These are phyloP conservation scores for Arthrobotrys megalospora DNA, from an alignment of 2,329 filamentous ascomycete species.

Conservation along the genomic window DNA sequence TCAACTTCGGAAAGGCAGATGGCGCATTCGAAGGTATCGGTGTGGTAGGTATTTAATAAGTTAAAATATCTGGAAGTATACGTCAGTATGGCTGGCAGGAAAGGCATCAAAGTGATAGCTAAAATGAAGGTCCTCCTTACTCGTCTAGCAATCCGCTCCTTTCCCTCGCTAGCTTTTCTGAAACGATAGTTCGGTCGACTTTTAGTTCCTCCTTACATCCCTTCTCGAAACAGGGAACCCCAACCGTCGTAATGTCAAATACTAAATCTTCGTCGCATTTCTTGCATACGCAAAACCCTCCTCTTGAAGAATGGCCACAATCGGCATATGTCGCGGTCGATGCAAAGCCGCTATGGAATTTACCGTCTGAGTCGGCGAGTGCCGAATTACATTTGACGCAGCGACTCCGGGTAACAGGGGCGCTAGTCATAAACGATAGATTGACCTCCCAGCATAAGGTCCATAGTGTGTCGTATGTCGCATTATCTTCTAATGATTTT, in stretches of 20 bases:
- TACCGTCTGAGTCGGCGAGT: slow-evolving; percentile 49
- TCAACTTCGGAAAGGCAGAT: slow-evolving; percentile 54
- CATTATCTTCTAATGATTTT: slow-evolving; percentile 47
- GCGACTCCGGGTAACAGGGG: slow-evolving; percentile 34
- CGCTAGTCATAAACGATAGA: slow-evolving; percentile 51
- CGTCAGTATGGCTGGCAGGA: slow-evolving; percentile 1
- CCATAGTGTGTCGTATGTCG: slow-evolving; percentile 44
- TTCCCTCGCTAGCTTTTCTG: slow-evolving; percentile 44
- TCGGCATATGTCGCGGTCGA: slow-evolving; percentile 34
- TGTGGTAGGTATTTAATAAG: slow-evolving; percentile 46
- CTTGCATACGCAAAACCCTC: slow-evolving; percentile 48
- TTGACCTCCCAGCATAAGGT: slow-evolving; percentile 56
- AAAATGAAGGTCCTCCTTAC: slow-evolving; percentile 1
- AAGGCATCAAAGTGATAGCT: neutral
- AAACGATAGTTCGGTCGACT: slow-evolving; percentile 36
- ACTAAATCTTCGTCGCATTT: slow-evolving; percentile 53
- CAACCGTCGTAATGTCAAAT: slow-evolving; percentile 52
- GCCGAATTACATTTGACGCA: slow-evolving; percentile 50
- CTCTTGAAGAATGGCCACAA: slow-evolving; percentile 35
- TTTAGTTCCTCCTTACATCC: slow-evolving; percentile 55
- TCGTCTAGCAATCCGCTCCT: slow-evolving; percentile 39
- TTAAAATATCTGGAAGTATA: slow-evolving; percentile 36
- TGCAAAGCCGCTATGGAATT: slow-evolving; percentile 46
- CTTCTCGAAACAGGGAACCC: slow-evolving; percentile 43
- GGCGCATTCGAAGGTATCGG: slow-evolving; percentile 45